Conservation (phyloP, 495 filamentous ascomycete genomes). For the Elaphomyces granulatus region DNA sequence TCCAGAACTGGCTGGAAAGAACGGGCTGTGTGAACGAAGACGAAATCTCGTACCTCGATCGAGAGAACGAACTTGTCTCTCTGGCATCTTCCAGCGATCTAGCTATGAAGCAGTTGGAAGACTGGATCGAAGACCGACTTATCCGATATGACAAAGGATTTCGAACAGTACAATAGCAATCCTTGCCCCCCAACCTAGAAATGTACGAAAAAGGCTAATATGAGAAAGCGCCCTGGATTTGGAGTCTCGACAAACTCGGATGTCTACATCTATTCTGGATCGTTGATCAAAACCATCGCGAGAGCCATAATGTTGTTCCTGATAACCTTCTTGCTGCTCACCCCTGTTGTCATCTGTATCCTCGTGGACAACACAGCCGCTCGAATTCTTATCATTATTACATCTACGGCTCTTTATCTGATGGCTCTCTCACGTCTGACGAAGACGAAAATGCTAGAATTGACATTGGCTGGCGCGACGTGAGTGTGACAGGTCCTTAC, state of each 20-base stretch:
- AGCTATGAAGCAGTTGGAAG: conserved; percentile 13
- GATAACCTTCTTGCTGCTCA: conserved; percentile 15
- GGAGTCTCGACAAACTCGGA: conserved; percentile 11
- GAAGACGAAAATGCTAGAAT: conserved; percentile 17
- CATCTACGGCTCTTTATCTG: conserved; percentile 12
- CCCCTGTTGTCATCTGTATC: conserved; percentile 16
- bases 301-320: conserved; percentile 12
- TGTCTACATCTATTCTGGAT: conserved; percentile 14
- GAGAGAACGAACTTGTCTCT: conserved; percentile 10
- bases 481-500: no score
- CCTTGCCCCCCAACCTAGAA: no score
- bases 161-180: conserved; percentile 9
- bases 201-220: no score
- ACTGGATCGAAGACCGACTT: conserved; percentile 17
- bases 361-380: conserved; percentile 7
- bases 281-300: conserved; percentile 11
- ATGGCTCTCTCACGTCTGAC: conserved; percentile 13
- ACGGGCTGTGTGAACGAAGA: conserved; percentile 10
- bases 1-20: conserved; percentile 16
- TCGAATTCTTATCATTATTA: conserved; percentile 17
- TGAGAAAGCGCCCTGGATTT: no score
- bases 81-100: conserved; percentile 9
- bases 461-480: conserved; percentile 21
- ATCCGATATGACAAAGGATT: conserved; percentile 15
- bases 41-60: conserved; percentile 14